Percentiles rank a stretch among this genome's conserved stretches.
phyloP scores from a whole-genome alignment of 306 rosid genomes.

The Delonix regia region DNA sequence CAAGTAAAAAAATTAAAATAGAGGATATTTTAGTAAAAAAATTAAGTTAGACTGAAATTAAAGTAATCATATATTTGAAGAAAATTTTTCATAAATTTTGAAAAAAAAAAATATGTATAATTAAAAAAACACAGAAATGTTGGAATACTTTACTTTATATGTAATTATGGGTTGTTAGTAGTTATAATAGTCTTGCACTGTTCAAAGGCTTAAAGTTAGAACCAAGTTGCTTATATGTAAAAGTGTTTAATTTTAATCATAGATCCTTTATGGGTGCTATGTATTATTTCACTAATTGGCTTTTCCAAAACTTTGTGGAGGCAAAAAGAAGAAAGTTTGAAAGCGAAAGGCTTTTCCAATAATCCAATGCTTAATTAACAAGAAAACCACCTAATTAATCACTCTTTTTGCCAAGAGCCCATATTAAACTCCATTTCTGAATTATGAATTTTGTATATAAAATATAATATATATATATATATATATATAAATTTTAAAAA shows the following conservation, averaged over 20 bases:
- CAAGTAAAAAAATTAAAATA: too few relatives aligned
- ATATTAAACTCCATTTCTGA: not conserved
- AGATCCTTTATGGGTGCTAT: conserved; percentile 17
- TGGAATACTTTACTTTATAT: too few relatives aligned
- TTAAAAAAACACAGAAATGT: too few relatives aligned
- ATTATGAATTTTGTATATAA: not conserved
- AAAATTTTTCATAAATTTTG: too few relatives aligned
- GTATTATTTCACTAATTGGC: conserved; percentile 38
- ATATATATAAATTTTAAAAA: too few relatives aligned
- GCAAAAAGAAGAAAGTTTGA: conserved; percentile 40
- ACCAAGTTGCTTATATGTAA: not conserved
- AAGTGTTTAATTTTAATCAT: not conserved
- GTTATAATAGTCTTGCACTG: too few relatives aligned
- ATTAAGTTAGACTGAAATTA: too few relatives aligned
- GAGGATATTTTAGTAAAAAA: too few relatives aligned
- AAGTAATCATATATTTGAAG: too few relatives aligned
- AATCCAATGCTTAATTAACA: conserved; percentile 59
- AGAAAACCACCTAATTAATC: conserved; percentile 55
- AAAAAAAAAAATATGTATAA: too few relatives aligned
- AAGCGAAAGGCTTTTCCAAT: conserved; percentile 42
- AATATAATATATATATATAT: too few relatives aligned
- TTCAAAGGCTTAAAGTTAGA: not conserved
- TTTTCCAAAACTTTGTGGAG: conserved; percentile 40
- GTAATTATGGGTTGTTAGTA: not conserved
- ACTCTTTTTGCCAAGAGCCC: not conserved